Conservation (phyloP, 1,284 basidiomycete genomes). For the Pholiota adiposa region DNA sequence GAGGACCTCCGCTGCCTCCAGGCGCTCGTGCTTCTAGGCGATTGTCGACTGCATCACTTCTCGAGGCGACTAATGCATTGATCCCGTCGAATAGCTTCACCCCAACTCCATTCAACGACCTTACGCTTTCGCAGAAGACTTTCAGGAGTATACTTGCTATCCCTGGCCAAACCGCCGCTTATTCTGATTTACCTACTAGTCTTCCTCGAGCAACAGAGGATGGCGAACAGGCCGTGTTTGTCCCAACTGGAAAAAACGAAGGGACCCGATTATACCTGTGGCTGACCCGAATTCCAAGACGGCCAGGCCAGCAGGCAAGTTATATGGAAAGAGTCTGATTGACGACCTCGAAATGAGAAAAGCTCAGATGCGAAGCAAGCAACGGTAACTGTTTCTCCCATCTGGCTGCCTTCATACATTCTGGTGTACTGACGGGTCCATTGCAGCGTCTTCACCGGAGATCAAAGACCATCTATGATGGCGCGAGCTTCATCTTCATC, state of each 20-base stretch:
- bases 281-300: conserved; percentile 44
- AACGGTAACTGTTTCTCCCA: conserved; percentile 54
- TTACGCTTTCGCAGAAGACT: conserved; percentile 77
- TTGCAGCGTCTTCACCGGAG: conserved; percentile 49
- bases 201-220: conserved; percentile 72
- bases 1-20: conserved; percentile 69
- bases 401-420: conserved; percentile 10
- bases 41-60: conserved; percentile 40
- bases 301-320: conserved; percentile 69
- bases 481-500: conserved; percentile 60
- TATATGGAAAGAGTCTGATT: conserved; percentile 80
- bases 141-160: conserved; percentile 77
- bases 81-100: conserved; percentile 72
- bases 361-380: conserved; percentile 71
- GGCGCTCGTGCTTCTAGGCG: conserved; percentile 62
- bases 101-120: conserved; percentile 72
- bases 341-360: conserved; percentile 81
- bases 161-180: conserved; percentile 67
- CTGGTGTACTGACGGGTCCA: background rate
- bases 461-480: conserved; percentile 87
- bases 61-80: conserved; percentile 38
- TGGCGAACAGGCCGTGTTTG: conserved; percentile 69
- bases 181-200: conserved; percentile 57
- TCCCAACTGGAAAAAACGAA: conserved; percentile 42
- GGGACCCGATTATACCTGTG: conserved; percentile 37